Evolutionary conservation across 1,284 basidiomycete species (phyloP).

Genomic region (Microbotryum silenes-acaulis): DNA sequence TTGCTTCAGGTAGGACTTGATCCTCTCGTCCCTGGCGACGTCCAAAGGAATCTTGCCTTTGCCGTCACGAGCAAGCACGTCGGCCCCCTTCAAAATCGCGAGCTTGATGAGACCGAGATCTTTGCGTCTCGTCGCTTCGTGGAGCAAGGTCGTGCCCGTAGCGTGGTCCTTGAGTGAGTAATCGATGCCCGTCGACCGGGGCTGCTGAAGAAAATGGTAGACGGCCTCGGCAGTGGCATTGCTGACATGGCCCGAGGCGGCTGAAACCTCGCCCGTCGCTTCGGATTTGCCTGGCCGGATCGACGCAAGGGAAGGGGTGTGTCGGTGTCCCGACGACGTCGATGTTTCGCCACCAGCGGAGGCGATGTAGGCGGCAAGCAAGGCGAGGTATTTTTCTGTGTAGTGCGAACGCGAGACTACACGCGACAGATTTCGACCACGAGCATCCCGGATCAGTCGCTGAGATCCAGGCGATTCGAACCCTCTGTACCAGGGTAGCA

Average conservation of each 20-base stretch:
- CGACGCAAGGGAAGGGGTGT: no score
- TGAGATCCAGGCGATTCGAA: neutral
- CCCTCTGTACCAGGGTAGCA: neutral
- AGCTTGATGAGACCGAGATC: constrained; percentile 76
- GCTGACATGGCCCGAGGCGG: constrained; percentile 28
- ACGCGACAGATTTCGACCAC: neutral
- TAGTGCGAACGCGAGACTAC: constrained; percentile 72
- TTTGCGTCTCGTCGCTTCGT: constrained; percentile 76
- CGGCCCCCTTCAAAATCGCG: constrained; percentile 74
- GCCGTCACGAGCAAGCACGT: constrained; percentile 79
- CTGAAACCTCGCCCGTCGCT: constrained; percentile 43
- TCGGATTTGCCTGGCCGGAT: no score
- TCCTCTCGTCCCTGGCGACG: constrained; percentile 59
- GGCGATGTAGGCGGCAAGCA: constrained; percentile 47
- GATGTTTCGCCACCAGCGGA: constrained; percentile 12
- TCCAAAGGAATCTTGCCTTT: constrained; percentile 70
- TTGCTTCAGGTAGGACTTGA: constrained; percentile 75
- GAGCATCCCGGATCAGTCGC: neutral
- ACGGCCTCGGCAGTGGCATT: constrained; percentile 29
- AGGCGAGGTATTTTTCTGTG: constrained; percentile 65
- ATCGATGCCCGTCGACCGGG: constrained; percentile 40
- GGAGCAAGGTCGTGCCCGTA: constrained; percentile 70
- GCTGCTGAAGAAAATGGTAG: constrained; percentile 29
- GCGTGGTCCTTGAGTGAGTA: constrained; percentile 55
- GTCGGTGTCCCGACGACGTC: no score